These are phyloP conservation scores for Taiozyma sp. DNA, from an alignment of 1,139 yeast genomes.

Conservation along the genomic window DNA sequence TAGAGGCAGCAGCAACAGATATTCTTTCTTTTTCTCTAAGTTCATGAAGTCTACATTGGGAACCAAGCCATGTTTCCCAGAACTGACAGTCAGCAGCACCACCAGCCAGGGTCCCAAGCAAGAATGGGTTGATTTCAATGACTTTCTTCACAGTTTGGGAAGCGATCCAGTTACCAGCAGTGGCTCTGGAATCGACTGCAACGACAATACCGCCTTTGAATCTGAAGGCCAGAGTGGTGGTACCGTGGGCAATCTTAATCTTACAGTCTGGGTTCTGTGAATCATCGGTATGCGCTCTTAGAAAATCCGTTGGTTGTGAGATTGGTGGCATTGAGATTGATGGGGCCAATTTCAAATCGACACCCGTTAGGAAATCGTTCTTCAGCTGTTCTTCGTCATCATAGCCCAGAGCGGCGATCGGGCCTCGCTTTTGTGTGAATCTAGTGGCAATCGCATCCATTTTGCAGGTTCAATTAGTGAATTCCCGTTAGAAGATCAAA, in stretches of 20 bases:
- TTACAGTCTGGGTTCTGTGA: conserved; percentile 88
- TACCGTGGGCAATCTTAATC: conserved; percentile 97
- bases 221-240: conserved; percentile 94
- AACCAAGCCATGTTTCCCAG: conserved; percentile 99
- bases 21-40: conserved; percentile 92
- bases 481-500: neutral
- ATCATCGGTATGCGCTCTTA: conserved; percentile 98
- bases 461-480: neutral
- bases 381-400: conserved; percentile 29
- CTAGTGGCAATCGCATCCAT: conserved; percentile 30
- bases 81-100: conserved; percentile 99
- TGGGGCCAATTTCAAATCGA: conserved; percentile 44
- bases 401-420: conserved; percentile 20
- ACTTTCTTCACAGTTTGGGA: conserved; percentile 98
- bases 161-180: conserved; percentile 99
- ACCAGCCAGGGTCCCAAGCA: conserved; percentile 99
- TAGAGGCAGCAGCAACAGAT: conserved; percentile 95
- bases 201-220: conserved; percentile 95
- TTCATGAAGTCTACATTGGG: conserved; percentile 95
- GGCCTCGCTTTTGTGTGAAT: conserved; percentile 29
- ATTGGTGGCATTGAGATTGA: conserved; percentile 75
- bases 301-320: conserved; percentile 87
- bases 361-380: conserved; percentile 30
- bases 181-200: conserved; percentile 97
- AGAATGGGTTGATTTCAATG: conserved; percentile 90